Evolutionary conservation across 2,329 filamentous ascomycete species (phyloP), one percentile per base, ranked within the genome.

Genomic region (Scytalidium sp.): DNA sequence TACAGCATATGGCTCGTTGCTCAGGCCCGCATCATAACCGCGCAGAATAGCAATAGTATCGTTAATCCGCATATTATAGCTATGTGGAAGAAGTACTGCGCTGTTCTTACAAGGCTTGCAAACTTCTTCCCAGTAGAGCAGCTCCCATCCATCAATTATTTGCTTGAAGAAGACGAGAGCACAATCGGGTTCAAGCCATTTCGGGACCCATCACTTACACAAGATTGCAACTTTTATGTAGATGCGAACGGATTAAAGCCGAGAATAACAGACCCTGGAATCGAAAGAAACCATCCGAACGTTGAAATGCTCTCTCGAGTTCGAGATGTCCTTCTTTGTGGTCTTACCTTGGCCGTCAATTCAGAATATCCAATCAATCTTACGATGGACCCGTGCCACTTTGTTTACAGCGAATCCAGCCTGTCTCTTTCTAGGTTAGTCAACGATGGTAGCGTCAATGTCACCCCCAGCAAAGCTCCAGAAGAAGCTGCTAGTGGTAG

Each of bases 1-100:
- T 88, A 88, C 64, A 87, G 82, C 63, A 79, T 78, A 13, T 89
- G 85, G 85, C 71, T 88, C 19, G 67, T 80, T 15, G 74, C 75
- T 9, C 82, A 78, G 52, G 76, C 75, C 61, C 62, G 71, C 15
- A 70, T 80, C 4, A 67, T 87, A 19, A 69, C 75, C 48, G 74
- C 76, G n/a, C 73, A 81, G 46, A 64, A 72, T 19, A 74, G 74
- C 47, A 79, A 82, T 53, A 75, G 75, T 3, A 63, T 74, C 22
- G 70, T 84, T n/a, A 73, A 75, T 20, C 71, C 79, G 3, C 75
- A 83, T 51, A 78, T 84, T 32, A 76, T 78, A 52, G 75, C 81
- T 51, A 73, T 88, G 53, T 88, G 84, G 84, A 81, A 79, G 54
- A 76, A 78, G 1, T 87, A 87, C 59, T 80, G 82, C n/a, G 75